Percentiles rank a stretch among this genome's conserved stretches.
Evolutionary conservation across 2,329 filamentous ascomycete species (phyloP).

Genomic region (Ambrosiella beaveri): DNA sequence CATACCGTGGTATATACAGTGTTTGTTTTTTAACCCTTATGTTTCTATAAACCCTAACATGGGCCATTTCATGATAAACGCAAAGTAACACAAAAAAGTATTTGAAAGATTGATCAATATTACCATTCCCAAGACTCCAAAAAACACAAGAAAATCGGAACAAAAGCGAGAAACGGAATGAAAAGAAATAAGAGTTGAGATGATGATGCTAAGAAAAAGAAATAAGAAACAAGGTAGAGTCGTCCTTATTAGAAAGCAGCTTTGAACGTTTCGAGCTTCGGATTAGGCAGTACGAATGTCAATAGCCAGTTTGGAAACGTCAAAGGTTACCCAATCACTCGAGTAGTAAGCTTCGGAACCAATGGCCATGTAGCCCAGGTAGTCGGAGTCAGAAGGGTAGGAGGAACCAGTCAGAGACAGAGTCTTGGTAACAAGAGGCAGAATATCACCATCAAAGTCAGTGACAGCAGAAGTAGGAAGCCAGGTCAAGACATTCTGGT

Average conservation of each 20-base stretch:
- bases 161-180: neutral
- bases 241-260: neutral
- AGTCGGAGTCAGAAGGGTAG: conserved; percentile 26
- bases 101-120: neutral
- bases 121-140: conserved; percentile 2
- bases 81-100: neutral
- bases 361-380: conserved; percentile 34
- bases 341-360: conserved; percentile 33
- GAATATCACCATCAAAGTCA: conserved; percentile 30
- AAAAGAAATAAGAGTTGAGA: neutral
- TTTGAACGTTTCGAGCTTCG: neutral
- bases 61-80: neutral
- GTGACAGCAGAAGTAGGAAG: conserved; percentile 21
- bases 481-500: conserved; percentile 35
- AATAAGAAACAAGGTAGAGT: neutral
- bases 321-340: conserved; percentile 29
- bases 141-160: neutral
- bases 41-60: neutral
- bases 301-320: conserved; percentile 24
- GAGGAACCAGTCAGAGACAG: conserved; percentile 17
- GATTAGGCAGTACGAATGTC: conserved; percentile 18
- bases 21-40: neutral
- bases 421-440: conserved; percentile 26
- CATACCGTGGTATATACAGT: neutral
- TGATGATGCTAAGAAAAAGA: neutral